Evolutionary conservation across 139 green algal species (phyloP).

Genomic region (Medakamo hakoo): DNA sequence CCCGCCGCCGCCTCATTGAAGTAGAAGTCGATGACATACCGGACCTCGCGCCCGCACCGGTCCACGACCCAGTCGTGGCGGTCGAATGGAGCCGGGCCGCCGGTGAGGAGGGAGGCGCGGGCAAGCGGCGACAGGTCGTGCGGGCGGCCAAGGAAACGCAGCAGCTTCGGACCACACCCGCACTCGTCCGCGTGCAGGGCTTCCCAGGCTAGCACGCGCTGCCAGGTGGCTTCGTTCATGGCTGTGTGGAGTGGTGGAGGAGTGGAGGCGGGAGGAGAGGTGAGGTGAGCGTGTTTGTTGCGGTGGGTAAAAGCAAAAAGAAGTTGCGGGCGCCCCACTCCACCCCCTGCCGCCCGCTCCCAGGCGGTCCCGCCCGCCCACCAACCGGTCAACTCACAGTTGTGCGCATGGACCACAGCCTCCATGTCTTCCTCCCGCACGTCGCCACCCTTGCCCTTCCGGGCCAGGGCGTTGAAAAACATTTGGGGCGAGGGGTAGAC

Average conservation of each 20-base stretch:
- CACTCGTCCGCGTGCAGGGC: constrained; percentile 57
- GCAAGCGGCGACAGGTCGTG: constrained; percentile 77
- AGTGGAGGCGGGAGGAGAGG: too few relatives aligned
- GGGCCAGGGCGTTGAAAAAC: constrained; percentile 87
- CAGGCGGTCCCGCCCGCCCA: too few relatives aligned
- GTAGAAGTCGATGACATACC: constrained; percentile 97
- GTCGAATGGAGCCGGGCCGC: constrained; percentile 70
- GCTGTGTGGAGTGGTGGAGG: too few relatives aligned
- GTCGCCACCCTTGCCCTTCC: constrained; percentile 89
- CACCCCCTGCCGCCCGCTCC: too few relatives aligned
- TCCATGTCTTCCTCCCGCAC: constrained; percentile 83
- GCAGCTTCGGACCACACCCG: constrained; percentile 40
- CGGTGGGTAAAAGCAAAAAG: too few relatives aligned
- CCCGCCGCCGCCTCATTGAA: constrained; percentile 59
- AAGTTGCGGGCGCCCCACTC: too few relatives aligned
- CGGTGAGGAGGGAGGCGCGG: constrained; percentile 36
- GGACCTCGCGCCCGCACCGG: constrained; percentile 58
- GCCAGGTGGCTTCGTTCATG: constrained; percentile 94
- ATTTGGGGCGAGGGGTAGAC: constrained; percentile 88
- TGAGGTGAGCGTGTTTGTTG: too few relatives aligned
- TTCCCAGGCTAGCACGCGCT: constrained; percentile 56
- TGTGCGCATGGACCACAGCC: constrained; percentile 67
- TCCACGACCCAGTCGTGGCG: constrained; percentile 92
- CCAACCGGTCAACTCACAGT: too few relatives aligned
- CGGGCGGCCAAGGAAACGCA: constrained; percentile 67